Percentiles rank a stretch among this genome's conserved stretches.
Conservation (phyloP, 1,284 basidiomycete species). For the Ceratobasidium sp. region DNA sequence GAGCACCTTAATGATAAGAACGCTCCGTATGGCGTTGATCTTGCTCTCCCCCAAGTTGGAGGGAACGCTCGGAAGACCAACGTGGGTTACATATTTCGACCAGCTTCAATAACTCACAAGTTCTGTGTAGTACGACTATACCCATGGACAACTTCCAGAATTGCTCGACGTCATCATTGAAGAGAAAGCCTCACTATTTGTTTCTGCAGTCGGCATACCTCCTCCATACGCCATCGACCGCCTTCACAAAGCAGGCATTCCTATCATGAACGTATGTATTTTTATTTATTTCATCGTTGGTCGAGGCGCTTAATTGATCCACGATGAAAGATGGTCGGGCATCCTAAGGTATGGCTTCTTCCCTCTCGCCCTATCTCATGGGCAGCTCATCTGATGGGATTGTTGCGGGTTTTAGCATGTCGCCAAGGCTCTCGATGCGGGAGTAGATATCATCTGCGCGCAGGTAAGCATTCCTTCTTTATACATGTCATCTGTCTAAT, state of each 20-base stretch:
- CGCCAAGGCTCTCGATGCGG: constrained; percentile 80
- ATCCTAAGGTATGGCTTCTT: constrained; percentile 76
- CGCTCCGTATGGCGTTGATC: constrained; percentile 88
- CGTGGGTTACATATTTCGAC: too few relatives aligned
- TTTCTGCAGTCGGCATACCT: constrained; percentile 88
- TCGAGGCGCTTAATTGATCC: too few relatives aligned
- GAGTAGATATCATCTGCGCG: constrained; percentile 90
- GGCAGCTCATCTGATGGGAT: background rate
- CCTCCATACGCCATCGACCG: constrained; percentile 80
- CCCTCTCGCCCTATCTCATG: background rate
- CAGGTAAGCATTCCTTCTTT: constrained; percentile 59
- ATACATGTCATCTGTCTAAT: background rate
- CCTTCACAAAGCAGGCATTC: constrained; percentile 83
- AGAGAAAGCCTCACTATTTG: constrained; percentile 83
- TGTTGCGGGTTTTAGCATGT: constrained; percentile 67
- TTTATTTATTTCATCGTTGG: too few relatives aligned
- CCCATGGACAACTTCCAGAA: constrained; percentile 79
- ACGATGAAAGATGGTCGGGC: constrained; percentile 86
- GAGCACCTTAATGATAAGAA: constrained; percentile 74
- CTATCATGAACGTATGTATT: constrained; percentile 85
- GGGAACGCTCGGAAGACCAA: constrained; percentile 88
- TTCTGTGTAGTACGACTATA: constrained; percentile 80
- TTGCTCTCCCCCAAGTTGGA: constrained; percentile 89
- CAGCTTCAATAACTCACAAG: too few relatives aligned
- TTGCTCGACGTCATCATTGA: constrained; percentile 89